Base-by-base conservation (phyloP, 805 yeast species). In the Monosporozyma solicola region DNA sequence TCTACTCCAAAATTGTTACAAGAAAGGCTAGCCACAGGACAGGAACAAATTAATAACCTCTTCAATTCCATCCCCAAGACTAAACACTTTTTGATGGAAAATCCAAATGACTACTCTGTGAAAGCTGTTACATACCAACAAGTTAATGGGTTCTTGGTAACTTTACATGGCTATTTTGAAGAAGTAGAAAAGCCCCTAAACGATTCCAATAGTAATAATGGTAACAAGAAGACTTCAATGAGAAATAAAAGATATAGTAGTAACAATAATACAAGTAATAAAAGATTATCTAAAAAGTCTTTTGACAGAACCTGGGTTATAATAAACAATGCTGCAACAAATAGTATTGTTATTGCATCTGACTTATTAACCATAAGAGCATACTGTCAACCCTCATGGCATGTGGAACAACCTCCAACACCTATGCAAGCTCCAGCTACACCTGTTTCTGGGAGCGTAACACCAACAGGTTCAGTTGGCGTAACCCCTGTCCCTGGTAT, bases 291-390 rank as follows among this genome's bases (percentile, higher is more conserved):
- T 3, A 76, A 75, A 59, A 85, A 94, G 65, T 80, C 95, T 8
- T 94, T 94, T 68, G 99, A 94, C 67, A 78, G 99, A 63, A 77
- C 85, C 0, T 83, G 94, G 65, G 75, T 88, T n/a, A 73, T 87
- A 27, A 83, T 91, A 2, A 84, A 83, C 9, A 78, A 82, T 49
- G 16, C 48, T 11, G 48, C 35, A 22, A 41, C 37, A n/a, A 77
- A 78, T 53, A 86, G 89, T 5, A 72, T 80, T 32, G 80, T 88
- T 74, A 82, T 94, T 33, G 97, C 96, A 15, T 85, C 95, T 32
- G 99, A 94, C 69, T 67, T 87, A 65, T 73, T 94, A 51, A 74
- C 82, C 13, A 70, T 95, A 3, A 80, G 95, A 57, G 76, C 84
- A 5, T 76, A 72, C 57, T 74, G 82, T 1, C 81, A 79, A 4